phyloP scores from a whole-genome alignment of 768 basidiomycete species.

The Suillus subalutaceus region DNA sequence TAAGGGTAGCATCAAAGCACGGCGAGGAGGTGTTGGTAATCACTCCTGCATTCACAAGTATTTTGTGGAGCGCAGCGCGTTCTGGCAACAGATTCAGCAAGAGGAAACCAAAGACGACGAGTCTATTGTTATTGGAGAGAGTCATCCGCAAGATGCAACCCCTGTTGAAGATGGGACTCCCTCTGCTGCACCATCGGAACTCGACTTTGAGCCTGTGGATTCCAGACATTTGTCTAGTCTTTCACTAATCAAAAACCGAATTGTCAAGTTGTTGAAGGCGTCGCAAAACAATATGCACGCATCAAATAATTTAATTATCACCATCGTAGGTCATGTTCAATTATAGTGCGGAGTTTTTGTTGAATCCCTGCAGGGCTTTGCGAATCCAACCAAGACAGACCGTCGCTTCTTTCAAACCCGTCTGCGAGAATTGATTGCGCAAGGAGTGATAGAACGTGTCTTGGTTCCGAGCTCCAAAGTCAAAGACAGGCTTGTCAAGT shows the following conservation, averaged over 20 bases:
- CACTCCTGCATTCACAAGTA: slow-evolving; percentile 83
- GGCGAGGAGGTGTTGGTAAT: slow-evolving; percentile 73
- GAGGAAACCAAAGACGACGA: slow-evolving; percentile 57
- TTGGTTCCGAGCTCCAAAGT: slow-evolving; percentile 62
- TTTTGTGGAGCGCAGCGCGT: slow-evolving; percentile 73
- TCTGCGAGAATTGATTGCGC: slow-evolving; percentile 70
- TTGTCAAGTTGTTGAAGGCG: slow-evolving; percentile 71
- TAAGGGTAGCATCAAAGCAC: slow-evolving; percentile 65
- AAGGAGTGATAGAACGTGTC: slow-evolving; percentile 76
- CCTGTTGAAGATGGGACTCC: slow-evolving; percentile 25
- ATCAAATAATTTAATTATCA: slow-evolving; percentile 75
- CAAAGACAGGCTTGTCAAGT: slow-evolving; percentile 53
- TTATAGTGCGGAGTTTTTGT: slow-evolving; percentile 2
- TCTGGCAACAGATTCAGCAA: slow-evolving; percentile 77
- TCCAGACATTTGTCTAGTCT: slow-evolving; percentile 77
- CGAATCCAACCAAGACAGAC: slow-evolving; percentile 72
- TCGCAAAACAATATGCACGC: slow-evolving; percentile 73
- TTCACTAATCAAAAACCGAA: slow-evolving; percentile 67
- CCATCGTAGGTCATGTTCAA: slow-evolving; percentile 55
- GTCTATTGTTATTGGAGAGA: slow-evolving; percentile 17
- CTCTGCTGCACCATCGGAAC: slow-evolving; percentile 24
- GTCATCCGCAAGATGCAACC: slow-evolving; percentile 12
- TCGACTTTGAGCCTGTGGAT: slow-evolving; percentile 75
- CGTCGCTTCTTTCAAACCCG: slow-evolving; percentile 82
- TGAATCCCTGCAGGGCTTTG: slow-evolving; percentile 60